Base-by-base conservation (phyloP, 257 asterid species). In the Plectranthus barbatus region DNA sequence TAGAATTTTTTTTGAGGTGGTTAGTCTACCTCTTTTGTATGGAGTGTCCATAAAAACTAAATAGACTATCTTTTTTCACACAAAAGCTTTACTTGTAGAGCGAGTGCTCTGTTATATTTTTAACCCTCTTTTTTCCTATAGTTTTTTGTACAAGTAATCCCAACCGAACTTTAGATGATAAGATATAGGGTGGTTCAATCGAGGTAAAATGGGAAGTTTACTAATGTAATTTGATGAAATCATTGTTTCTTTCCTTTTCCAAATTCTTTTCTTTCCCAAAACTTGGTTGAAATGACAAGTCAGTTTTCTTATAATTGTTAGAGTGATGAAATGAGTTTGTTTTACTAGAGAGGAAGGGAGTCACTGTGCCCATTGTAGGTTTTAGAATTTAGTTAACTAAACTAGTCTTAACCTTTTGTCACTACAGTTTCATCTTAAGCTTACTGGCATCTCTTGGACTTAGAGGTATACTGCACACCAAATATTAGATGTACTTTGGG, bases 351-450 rank as follows among this genome's bases (percentile, higher is more conserved):
- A 53, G 42, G 31, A 26, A 26, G 57, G 34, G 13, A 31, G 42
- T 24, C 31, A 15, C 24, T 62, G 4, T 11, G 14, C 19, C 14
- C 20, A 7, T 46, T 33, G 55, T 48, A 44, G 20, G 40, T 24
- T 64, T 61, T 56, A 11, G 23, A 12, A 23, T 31, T 49, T 17
- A 14, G 17, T 46, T 34, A 6, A 65, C 21, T 42, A 37, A 37
- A 26, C 53, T 26, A 15, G 24, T 31, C 15, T 19, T 31, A 15
- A 7, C 20, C 29, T 67, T 18, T 7, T 21, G 41, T 50, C 2
- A 55, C 47, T 46, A 52, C 54, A 53, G 31, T 63, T 19, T 72
- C 67, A 42, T 50, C 24, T n/a, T 47, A 5, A 58, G 48, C 62
- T 50, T 49, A 17, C 49, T 39, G 56, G 23, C 29, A 62, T 45